phyloP scores from a whole-genome alignment of 495 filamentous ascomycete species.

The Physcia stellaris region DNA sequence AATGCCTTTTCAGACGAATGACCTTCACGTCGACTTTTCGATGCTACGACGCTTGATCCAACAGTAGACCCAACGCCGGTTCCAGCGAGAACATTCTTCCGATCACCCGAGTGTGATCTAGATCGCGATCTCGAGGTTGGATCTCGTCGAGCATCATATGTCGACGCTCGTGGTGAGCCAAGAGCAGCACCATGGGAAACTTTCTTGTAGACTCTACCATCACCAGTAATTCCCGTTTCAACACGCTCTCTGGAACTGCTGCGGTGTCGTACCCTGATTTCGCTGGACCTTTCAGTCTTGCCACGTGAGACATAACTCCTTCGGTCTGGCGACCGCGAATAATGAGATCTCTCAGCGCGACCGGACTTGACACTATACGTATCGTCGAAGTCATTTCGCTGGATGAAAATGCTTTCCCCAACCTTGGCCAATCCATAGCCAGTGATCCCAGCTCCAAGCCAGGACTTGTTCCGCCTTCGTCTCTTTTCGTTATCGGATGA shows the following conservation, averaged over 20 bases:
- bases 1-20: constrained; percentile 18
- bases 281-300: constrained; percentile 20
- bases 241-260: constrained; percentile 23
- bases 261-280: constrained; percentile 10
- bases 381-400: constrained; percentile 42
- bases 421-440: constrained; percentile 33
- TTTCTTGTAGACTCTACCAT: constrained; percentile 14
- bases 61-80: constrained; percentile 33
- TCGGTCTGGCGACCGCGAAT: constrained; percentile 23
- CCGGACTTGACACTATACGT: constrained; percentile 43
- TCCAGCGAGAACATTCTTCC: constrained; percentile 23
- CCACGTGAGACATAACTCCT: constrained; percentile 33
- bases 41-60: constrained; percentile 27
- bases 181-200: constrained; percentile 2
- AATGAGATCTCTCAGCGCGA: constrained; percentile 19
- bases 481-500: constrained; percentile 40
- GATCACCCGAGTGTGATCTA: constrained; percentile 31
- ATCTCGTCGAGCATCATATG: constrained; percentile 4
- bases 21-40: constrained; percentile 19
- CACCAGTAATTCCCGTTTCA: constrained; percentile 16
- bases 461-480: constrained; percentile 33
- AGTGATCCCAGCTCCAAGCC: constrained; percentile 35
- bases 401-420: constrained; percentile 38
- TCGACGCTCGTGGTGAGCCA: constrained; percentile 2
- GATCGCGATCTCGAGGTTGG: constrained; percentile 30